Percentiles rank a stretch among this genome's conserved stretches.
Evolutionary conservation across 176 grass and related monocot genomes (phyloP).

Genomic region (Puccinellia tenuiflora): DNA sequence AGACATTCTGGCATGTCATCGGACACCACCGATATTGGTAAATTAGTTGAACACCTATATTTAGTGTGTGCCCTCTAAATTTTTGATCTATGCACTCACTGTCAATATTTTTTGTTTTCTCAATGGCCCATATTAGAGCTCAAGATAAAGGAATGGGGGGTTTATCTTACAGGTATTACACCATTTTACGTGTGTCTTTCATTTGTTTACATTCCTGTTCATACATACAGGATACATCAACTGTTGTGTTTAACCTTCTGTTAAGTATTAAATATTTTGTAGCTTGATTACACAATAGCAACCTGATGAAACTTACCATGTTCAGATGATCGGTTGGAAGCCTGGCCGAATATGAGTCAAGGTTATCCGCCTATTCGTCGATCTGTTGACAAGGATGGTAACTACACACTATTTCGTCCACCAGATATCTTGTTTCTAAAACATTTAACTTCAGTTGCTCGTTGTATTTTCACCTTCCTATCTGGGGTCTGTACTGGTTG

Average conservation of each 20-base stretch:
- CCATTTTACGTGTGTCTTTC: background rate
- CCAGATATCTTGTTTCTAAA: background rate
- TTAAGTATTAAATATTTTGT: background rate
- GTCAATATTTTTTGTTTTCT: background rate
- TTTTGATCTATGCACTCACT: background rate
- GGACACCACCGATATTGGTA: background rate
- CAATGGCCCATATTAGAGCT: background rate
- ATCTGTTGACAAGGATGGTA: background rate
- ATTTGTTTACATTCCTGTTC: background rate
- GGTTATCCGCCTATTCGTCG: background rate
- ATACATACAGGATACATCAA: background rate
- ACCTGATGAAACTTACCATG: background rate
- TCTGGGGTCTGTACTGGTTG: background rate
- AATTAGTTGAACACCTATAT: background rate
- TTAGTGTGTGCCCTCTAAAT: background rate
- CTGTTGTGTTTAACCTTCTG: background rate
- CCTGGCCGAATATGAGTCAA: background rate
- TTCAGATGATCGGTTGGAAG: background rate
- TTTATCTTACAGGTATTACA: background rate
- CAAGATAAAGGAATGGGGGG: background rate
- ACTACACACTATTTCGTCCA: background rate
- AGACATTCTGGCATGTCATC: background rate
- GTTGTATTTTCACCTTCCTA: background rate
- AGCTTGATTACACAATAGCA: background rate
- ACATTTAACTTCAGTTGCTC: background rate